phyloP scores from a whole-genome alignment of 805 yeast species.

The Wickerhamomyces chaumierensis region DNA sequence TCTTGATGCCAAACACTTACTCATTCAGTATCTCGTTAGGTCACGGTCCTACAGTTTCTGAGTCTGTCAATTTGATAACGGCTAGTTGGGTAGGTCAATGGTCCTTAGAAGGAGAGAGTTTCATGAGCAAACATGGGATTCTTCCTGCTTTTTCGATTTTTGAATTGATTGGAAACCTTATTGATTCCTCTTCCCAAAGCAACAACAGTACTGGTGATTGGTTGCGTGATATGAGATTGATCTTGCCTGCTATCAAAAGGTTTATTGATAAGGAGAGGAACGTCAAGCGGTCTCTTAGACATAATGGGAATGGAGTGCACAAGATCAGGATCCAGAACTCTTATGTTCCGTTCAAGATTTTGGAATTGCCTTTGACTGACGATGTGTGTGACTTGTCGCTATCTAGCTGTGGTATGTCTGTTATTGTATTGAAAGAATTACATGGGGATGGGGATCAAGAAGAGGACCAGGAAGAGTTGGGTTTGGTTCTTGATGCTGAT shows the following conservation, averaged over 20 bases:
- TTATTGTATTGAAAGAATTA: background rate
- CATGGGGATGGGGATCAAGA: no score
- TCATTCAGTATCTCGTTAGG: conserved; percentile 39
- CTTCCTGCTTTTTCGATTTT: conserved; percentile 43
- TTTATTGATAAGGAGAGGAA: no score
- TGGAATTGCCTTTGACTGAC: background rate
- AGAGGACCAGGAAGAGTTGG: no score
- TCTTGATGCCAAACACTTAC: conserved; percentile 47
- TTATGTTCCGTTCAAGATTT: no score
- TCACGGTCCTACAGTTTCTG: conserved; percentile 46
- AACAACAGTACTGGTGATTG: no score
- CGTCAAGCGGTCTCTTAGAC: no score
- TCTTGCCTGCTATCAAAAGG: background rate
- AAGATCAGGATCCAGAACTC: no score
- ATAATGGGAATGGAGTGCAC: no score
- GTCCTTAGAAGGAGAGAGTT: conserved; percentile 32
- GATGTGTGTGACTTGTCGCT: background rate
- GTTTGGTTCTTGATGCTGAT: no score
- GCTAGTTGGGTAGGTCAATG: conserved; percentile 42
- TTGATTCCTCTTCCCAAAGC: conserved; percentile 9
- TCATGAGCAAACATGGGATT: conserved; percentile 36
- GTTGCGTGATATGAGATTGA: no score
- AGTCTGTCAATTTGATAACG: conserved; percentile 47
- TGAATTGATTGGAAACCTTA: conserved; percentile 35
- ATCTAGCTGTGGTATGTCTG: background rate